These are phyloP conservation scores for Plenodomus lindquistii DNA, from an alignment of 2,329 filamentous ascomycete genomes.

Conservation along the genomic window DNA sequence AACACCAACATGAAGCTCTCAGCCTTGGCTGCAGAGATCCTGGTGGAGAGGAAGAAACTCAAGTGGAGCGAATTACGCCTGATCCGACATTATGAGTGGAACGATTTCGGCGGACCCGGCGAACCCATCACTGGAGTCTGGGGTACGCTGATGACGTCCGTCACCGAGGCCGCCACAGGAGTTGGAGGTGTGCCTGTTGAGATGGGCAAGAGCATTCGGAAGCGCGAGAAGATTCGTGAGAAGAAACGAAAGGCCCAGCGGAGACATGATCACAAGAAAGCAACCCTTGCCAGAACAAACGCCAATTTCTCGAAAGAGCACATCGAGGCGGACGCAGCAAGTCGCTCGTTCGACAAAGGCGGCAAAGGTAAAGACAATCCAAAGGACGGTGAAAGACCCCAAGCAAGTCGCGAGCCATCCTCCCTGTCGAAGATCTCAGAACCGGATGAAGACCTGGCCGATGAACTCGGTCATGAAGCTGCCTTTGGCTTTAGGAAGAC, in stretches of 20 bases:
- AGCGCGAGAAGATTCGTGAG: slow-evolving; percentile 56
- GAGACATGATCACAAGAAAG: slow-evolving; percentile 32
- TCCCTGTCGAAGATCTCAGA: slow-evolving; percentile 36
- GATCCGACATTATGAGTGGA: slow-evolving; percentile 71
- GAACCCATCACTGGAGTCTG: slow-evolving; percentile 71
- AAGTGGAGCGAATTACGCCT: slow-evolving; percentile 67
- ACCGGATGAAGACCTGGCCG: slow-evolving; percentile 36
- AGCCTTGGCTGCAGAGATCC: slow-evolving; percentile 66
- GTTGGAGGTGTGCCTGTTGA: slow-evolving; percentile 66
- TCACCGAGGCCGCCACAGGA: slow-evolving; percentile 64
- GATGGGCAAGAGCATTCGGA: slow-evolving; percentile 61
- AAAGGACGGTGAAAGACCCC: slow-evolving; percentile 17
- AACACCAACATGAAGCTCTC: slow-evolving; percentile 63
- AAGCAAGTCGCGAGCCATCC: slow-evolving; percentile 25
- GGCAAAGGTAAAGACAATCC: slow-evolving; percentile 4
- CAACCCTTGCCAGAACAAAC: slow-evolving; percentile 24
- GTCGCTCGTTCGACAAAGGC: slow-evolving; percentile 16
- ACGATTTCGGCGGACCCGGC: slow-evolving; percentile 75
- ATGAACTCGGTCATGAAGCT: slow-evolving; percentile 54
- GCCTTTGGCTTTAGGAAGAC: slow-evolving; percentile 57
- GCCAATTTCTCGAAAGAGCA: slow-evolving; percentile 3
- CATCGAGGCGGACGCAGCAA: background rate
- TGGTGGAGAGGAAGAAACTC: slow-evolving; percentile 64
- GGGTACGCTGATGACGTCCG: slow-evolving; percentile 62
- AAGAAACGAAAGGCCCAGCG: slow-evolving; percentile 48